Conservation (phyloP, 805 yeast genomes). For the Myxozyma lipomycoides region DNA sequence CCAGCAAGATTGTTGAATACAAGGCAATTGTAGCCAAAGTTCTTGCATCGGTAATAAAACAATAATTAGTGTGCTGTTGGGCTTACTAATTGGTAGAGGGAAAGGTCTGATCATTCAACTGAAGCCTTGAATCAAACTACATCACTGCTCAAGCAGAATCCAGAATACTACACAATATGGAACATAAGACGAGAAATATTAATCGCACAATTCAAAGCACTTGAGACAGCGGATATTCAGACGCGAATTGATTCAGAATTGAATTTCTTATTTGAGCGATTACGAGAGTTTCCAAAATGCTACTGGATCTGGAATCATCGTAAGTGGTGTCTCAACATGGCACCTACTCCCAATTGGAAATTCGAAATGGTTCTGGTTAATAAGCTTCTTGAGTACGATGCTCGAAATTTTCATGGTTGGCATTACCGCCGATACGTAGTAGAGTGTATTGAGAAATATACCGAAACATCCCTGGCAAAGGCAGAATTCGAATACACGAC, state of each 20-base stretch:
- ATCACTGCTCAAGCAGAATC: conserved; percentile 58
- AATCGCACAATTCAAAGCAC: conserved; percentile 11
- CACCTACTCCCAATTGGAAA: conserved; percentile 56
- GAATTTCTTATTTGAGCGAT: conserved; percentile 51
- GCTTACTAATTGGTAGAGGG: conserved; percentile 29
- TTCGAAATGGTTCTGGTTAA: conserved; percentile 66
- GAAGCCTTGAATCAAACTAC: conserved; percentile 54
- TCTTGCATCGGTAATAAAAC: conserved; percentile 36
- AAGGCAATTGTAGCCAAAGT: conserved; percentile 44
- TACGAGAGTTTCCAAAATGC: conserved; percentile 74
- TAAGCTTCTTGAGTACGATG: conserved; percentile 63
- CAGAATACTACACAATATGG: conserved; percentile 89
- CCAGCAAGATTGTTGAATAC: conserved; percentile 55
- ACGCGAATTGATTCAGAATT: conserved; percentile 54
- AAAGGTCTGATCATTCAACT: conserved; percentile 34
- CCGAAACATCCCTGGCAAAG: conserved; percentile 36
- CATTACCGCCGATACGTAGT: conserved; percentile 79
- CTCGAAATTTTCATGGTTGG: conserved; percentile 94
- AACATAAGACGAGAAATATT: conserved; percentile 78
- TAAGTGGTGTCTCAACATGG: conserved; percentile 62
- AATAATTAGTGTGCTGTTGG: neutral
- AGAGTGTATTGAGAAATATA: conserved; percentile 33
- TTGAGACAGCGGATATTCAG: conserved; percentile 24
- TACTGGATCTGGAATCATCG: conserved; percentile 98
- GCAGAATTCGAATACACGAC: conserved; percentile 76